Evolutionary conservation across 306 rosid genomes (phyloP), one percentile per base, ranked within the genome.

Genomic region (Inga oerstediana): DNA sequence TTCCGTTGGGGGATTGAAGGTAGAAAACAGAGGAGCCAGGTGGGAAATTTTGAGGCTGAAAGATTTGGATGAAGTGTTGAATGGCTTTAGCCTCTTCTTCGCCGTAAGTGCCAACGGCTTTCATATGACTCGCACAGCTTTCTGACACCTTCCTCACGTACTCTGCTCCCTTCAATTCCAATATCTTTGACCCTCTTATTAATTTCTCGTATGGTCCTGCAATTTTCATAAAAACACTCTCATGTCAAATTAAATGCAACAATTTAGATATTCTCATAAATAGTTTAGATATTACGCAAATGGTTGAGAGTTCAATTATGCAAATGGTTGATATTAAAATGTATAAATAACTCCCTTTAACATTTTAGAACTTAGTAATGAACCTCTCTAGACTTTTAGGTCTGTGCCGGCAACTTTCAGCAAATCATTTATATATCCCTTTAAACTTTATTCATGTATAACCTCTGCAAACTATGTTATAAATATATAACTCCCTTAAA

Each of bases 181-280:
- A 73, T 48, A 93, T 70, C 83, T 85, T 85, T 0, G 93, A 86
- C 14, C 90, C 89, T 64, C 86, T 70, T 3, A 85, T 91, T 20
- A 93, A 72, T 72, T 89, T 95, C 89, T 95, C 97, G 79, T 87
- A 95, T 0, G 93, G 89, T 10, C 95, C 98, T 95, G 59, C 49
- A 46, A 65, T 70, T 58, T 51, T 32, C 7, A 15, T 12, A n/a
- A 58, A n/a, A 54, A 5, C 7, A 54, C 8, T 52, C 22, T 52
- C 22, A 16, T 15, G 16, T 52, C 0, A 5, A 52, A 52, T 52
- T 19, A 52, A 52, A 17, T 17, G 58, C 9, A 16, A 52, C 17
- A 52, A 52, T 52, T 16, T 52, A 44, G 48, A 39, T 39, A 39
- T 49, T 49, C 34, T 3, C 34, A 32, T 32, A 32, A 16, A 52